Percentiles rank a stretch among this genome's conserved stretches.
phyloP scores from a whole-genome alignment of 2,329 filamentous ascomycete genomes.

The Clonostachys sp. region DNA sequence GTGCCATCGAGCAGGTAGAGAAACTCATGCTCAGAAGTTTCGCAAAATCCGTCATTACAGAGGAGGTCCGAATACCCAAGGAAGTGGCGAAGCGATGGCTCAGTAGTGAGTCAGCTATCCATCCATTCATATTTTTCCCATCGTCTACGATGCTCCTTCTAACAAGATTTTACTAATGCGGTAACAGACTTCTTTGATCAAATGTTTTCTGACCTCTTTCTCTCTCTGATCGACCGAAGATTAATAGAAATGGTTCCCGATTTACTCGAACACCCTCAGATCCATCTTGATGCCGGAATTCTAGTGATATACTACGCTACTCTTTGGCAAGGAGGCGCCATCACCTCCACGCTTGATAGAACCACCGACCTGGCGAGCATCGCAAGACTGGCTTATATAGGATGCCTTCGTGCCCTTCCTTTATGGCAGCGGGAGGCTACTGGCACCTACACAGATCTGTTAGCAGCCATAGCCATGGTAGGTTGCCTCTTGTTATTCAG shows the following conservation, averaged over 20 bases:
- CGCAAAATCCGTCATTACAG: too few species aligned
- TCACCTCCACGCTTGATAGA: not conserved
- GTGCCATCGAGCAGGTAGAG: too few species aligned
- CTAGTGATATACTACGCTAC: conserved; percentile 21
- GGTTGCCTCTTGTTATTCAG: not conserved
- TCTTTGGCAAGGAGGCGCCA: conserved; percentile 15
- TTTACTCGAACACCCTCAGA: conserved; percentile 16
- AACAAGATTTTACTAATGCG: too few species aligned
- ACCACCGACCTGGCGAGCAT: not conserved
- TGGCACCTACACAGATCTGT: conserved; percentile 18
- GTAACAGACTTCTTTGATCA: conserved; percentile 17
- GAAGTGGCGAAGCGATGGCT: too few species aligned
- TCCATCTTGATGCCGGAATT: conserved; percentile 19
- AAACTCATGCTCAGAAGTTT: too few species aligned
- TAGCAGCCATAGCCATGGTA: conserved; percentile 20
- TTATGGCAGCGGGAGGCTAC: conserved; percentile 21
- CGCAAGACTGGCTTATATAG: conserved; percentile 11
- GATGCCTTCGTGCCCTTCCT: conserved; percentile 18
- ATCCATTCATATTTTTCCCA: too few species aligned
- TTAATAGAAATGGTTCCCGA: conserved; percentile 21
- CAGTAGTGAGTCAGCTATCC: too few species aligned
- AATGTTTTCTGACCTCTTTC: conserved; percentile 19
- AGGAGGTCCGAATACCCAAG: too few species aligned
- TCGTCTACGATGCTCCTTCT: not conserved
- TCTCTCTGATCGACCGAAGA: conserved; percentile 14